These are phyloP conservation scores for Brettanomyces bruxellensis DNA, from an alignment of 805 yeast species.

Conservation along the genomic window DNA sequence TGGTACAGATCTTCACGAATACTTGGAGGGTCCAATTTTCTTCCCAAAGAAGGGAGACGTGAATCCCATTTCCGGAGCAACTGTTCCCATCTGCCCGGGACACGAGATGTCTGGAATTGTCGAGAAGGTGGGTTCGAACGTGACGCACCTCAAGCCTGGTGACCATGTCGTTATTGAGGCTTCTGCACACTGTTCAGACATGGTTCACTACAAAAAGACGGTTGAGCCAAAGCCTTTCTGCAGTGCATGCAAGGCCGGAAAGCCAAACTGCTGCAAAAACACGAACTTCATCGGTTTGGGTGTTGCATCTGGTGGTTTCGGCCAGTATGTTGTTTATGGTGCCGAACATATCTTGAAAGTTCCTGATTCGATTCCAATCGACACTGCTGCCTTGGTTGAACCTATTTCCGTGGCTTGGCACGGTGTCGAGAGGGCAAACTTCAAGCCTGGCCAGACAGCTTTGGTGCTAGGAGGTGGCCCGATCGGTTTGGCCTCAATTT, in stretches of 20 bases:
- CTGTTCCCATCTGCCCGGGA: slow-evolving; percentile 29
- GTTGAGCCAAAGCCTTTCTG: slow-evolving; percentile 23
- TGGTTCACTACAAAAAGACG: slow-evolving; percentile 22
- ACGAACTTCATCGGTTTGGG: slow-evolving; percentile 42
- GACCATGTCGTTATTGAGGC: slow-evolving; percentile 60
- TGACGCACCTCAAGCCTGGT: slow-evolving; percentile 35
- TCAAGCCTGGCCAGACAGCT: slow-evolving; percentile 34
- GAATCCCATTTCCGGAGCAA: slow-evolving; percentile 31
- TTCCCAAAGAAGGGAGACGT: slow-evolving; percentile 26
- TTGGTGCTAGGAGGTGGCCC: slow-evolving; percentile 56
- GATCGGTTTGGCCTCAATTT: slow-evolving; percentile 50
- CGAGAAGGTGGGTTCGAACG: slow-evolving; percentile 35
- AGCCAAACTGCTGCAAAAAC: slow-evolving; percentile 36
- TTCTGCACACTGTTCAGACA: slow-evolving; percentile 40
- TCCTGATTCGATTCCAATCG: slow-evolving; percentile 24
- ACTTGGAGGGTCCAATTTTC: slow-evolving; percentile 49
- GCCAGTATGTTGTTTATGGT: slow-evolving; percentile 31
- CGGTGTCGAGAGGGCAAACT: slow-evolving; percentile 40
- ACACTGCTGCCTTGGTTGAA: slow-evolving; percentile 41
- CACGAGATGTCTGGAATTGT: slow-evolving; percentile 24
- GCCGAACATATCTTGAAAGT: slow-evolving; percentile 26
- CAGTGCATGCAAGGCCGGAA: slow-evolving; percentile 34
- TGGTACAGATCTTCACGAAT: slow-evolving; percentile 56
- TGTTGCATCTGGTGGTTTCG: slow-evolving; percentile 38
- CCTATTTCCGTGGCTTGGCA: slow-evolving; percentile 57